Base-by-base conservation (phyloP, 2,329 filamentous ascomycete species). In the Westerdykella ornata region DNA sequence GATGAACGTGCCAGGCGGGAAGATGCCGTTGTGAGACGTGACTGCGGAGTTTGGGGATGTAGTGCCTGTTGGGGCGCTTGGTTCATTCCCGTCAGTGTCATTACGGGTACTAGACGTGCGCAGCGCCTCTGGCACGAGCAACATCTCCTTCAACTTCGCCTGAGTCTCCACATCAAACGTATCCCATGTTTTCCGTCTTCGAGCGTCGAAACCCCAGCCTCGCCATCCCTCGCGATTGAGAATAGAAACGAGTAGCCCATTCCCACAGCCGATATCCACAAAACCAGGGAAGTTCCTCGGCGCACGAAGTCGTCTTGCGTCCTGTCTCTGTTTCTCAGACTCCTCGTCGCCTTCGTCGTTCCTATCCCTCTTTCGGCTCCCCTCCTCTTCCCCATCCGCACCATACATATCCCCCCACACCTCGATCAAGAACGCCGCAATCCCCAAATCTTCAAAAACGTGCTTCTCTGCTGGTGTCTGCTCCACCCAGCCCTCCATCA, bases 251-350 rank as follows among this genome's bases (percentile, higher is more conserved):
- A 98, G 76, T 3, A 98, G 72, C 1, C 92, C 92, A 58, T 97
- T 98, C 2, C 92, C 92, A 60, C 92, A 97, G 4, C 90, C 92
- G 35, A 98, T 88, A 58, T 98, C 92, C 15, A 96, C 85, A 56
- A 97, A 98, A 0, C 90, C 89, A 0, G 88, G 86, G 54, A 95
- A 96, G 0, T 51, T 46, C 0, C 47, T 33, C 34, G 61, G 56
- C 7, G 48, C 44, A 2, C 38, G 33, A 14, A 8, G 33, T 17
- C 37, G 34, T n/a, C 42, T 34, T n/a, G 38, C 9, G 2, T 46
- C 39, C 3, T 47, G 12, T 18, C 13, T 35, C 11, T 42, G 54
- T 59, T 43, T 41, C 5, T 33, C 16, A 1, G 36, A 15, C 8
- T 19, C 19, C 14, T 39, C 44, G 5, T 44, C 47, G 28, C 45